A percentile compares a stretch with the other conserved stretches of the same genome.
phyloP scores from a whole-genome alignment of 768 basidiomycete species.

The Xerocomellus amylosporus region DNA sequence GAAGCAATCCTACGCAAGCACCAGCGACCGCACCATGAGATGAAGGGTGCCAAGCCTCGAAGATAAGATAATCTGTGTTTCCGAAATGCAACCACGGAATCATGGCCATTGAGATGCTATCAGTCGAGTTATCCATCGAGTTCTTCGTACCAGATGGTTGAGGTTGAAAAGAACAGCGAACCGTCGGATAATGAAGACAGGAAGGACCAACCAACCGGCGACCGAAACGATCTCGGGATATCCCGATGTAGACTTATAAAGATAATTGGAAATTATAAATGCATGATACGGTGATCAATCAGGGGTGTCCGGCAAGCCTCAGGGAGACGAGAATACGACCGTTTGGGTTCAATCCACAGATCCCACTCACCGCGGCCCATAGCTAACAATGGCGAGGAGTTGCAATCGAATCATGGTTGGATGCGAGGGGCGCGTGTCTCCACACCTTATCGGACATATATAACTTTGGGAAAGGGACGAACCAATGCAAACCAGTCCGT shows the following conservation, averaged over 20 bases:
- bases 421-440: neutral
- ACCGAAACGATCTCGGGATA: no score
- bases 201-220: no score
- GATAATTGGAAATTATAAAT: no score
- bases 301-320: no score
- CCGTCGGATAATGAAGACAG: neutral
- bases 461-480: neutral
- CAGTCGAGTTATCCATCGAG: conserved; percentile 6
- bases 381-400: neutral
- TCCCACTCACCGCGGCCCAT: neutral
- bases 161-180: neutral
- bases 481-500: conserved; percentile 7
- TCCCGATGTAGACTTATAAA: no score
- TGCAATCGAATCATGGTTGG: neutral
- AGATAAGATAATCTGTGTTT: conserved; percentile 61
- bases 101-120: conserved; percentile 42
- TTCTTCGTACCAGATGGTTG: neutral
- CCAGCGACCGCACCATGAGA: conserved; percentile 71
- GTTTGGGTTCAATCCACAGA: no score
- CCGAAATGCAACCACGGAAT: conserved; percentile 69
- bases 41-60: conserved; percentile 64
- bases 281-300: no score
- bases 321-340: neutral
- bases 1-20: conserved; percentile 66
- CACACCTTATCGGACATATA: neutral